phyloP scores from a whole-genome alignment of 2,329 filamentous ascomycete species.

The Dichotomopilus funicola region DNA sequence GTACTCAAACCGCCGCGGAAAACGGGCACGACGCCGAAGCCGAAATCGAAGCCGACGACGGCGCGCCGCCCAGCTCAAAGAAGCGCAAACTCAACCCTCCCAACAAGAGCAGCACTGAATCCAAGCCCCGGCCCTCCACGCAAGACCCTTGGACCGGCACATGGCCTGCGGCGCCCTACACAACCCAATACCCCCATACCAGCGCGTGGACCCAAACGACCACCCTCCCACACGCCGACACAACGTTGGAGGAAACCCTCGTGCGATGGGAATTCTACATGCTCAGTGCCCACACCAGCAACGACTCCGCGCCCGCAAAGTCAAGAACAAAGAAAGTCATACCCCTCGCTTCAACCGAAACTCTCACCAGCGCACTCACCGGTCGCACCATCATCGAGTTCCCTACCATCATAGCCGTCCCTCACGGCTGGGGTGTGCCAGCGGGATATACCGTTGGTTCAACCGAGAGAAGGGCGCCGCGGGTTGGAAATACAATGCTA shows the following conservation, averaged over 20 bases:
- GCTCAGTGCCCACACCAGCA: slow-evolving; percentile 8
- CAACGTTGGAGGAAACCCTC: slow-evolving; percentile 21
- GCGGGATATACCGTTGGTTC: slow-evolving; percentile 21
- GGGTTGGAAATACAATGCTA: neutral
- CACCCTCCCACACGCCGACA: slow-evolving; percentile 2
- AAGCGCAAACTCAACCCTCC: slow-evolving; percentile 9
- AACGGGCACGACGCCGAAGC: slow-evolving; percentile 6
- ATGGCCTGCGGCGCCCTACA: slow-evolving; percentile 22
- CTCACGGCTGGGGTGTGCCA: slow-evolving; percentile 23
- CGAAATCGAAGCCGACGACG: neutral
- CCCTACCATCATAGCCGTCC: slow-evolving; percentile 60
- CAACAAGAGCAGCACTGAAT: neutral
- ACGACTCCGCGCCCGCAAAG: neutral
- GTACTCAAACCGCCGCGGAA: slow-evolving; percentile 8
- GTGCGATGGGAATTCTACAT: slow-evolving; percentile 27
- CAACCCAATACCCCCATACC: slow-evolving; percentile 23
- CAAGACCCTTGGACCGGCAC: slow-evolving; percentile 18
- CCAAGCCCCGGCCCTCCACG: neutral
- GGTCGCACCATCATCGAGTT: slow-evolving; percentile 61
- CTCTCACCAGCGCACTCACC: slow-evolving; percentile 47
- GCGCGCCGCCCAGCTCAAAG: slow-evolving; percentile 6
- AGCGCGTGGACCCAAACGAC: slow-evolving; percentile 22
- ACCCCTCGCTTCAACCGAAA: slow-evolving; percentile 42
- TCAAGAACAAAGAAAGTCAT: slow-evolving; percentile 36
- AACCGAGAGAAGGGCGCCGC: slow-evolving; percentile 12